Percentiles rank a stretch among this genome's conserved stretches.
These are phyloP conservation scores for Monilinia aucupariae DNA, from an alignment of 2,329 filamentous ascomycete species.

Conservation along the genomic window DNA sequence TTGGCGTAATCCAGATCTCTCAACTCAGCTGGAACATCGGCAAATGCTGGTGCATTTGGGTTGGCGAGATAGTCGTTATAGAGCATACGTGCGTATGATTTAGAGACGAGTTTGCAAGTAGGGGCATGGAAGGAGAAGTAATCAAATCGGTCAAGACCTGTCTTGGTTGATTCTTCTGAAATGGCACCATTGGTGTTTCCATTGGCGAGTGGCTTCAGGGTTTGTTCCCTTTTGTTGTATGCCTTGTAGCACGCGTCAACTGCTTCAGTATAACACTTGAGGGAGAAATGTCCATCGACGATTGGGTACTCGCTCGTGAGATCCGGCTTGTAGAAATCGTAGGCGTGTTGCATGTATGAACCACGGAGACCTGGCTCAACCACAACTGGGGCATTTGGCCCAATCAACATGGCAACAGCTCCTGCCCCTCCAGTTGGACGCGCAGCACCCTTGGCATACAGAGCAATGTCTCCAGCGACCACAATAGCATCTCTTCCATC, in stretches of 20 bases:
- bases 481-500: slow-evolving; percentile 78
- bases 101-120: slow-evolving; percentile 81
- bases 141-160: slow-evolving; percentile 72
- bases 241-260: slow-evolving; percentile 77
- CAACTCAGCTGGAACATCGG: slow-evolving; percentile 69
- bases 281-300: slow-evolving; percentile 77
- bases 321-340: slow-evolving; percentile 89
- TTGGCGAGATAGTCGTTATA: slow-evolving; percentile 81
- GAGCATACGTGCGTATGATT: slow-evolving; percentile 76
- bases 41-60: slow-evolving; percentile 61
- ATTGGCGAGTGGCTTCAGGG: slow-evolving; percentile 46
- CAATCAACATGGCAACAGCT: slow-evolving; percentile 72
- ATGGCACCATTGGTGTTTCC: slow-evolving; percentile 49
- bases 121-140: slow-evolving; percentile 79
- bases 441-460: slow-evolving; percentile 78
- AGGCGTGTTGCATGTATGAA: slow-evolving; percentile 76
- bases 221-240: slow-evolving; percentile 68
- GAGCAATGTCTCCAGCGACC: slow-evolving; percentile 74
- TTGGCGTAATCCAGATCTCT: slow-evolving; percentile 73
- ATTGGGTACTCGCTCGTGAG: slow-evolving; percentile 82
- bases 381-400: slow-evolving; percentile 70
- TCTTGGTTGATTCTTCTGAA: slow-evolving; percentile 43
- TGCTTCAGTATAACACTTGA: slow-evolving; percentile 76
- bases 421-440: slow-evolving; percentile 77
- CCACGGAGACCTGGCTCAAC: slow-evolving; percentile 74